Evolutionary conservation across 345 rosid genomes (phyloP), one percentile per base, ranked within the genome.

Genomic region (Melaleuca quinquenervia): DNA sequence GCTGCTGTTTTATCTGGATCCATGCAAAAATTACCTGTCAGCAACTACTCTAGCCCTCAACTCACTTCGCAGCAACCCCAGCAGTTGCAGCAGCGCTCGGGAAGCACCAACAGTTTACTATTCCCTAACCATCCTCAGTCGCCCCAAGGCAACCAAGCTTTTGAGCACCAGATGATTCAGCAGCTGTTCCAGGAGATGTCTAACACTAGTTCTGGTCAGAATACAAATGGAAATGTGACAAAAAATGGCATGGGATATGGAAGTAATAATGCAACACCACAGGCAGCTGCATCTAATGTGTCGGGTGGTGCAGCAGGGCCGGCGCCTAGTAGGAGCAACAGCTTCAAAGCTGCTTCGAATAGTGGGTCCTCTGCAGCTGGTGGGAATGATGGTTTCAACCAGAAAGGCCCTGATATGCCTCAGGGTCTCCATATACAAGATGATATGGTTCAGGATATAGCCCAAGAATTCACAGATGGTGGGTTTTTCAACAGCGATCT

Each of bases 101-200:
- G 88, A 85, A 91, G 93, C 32, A 75, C 88, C 75, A 91, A 85
- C 90, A 93, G 88, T 91, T 88, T 92, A 58, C 85, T 91, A n/a
- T 93, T 90, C 55, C 94, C 92, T 90, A 91, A 84, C 90, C 48
- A 70, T 70, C 93, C 86, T 26, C 95, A 90, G 64, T 45, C 93
- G 6, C 86, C 94, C 70, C 94, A 89, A 82, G 94, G 94, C 85
- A 96, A 85, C 90, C 98, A 91, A 88, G 92, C 90, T 45, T 83
- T 93, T 70, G 96, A 95, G 86, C 97, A 94, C 82, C 97, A 93
- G 89, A 92, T 94, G 96, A 91, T 97, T 86, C 97, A 95, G 87
- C 98, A 95, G 32, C 87, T 97, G 74, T 91, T 95, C 90, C 96
- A 95, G 84, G 98, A 95, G 86, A 91, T 95, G 92, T 93, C 96